Evolutionary conservation across 352 stramenopile genomes (phyloP).

Genomic region (Pythium apleroticum): DNA sequence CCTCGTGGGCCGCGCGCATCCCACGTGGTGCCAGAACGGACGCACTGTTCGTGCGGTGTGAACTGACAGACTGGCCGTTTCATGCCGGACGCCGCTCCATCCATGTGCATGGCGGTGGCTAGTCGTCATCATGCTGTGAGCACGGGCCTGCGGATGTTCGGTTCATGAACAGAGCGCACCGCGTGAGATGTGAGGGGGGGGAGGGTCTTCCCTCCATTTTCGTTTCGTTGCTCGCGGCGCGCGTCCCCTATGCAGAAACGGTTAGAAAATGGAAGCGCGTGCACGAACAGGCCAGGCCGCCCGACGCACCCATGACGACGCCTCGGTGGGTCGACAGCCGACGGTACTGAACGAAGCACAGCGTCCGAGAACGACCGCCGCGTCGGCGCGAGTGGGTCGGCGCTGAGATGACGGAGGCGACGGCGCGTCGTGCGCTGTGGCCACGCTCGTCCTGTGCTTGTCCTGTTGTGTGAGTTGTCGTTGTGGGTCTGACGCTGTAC

Average conservation of each 20-base stretch:
- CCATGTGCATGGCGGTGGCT: neutral
- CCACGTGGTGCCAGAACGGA: constrained; percentile 7
- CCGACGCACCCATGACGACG: too few relatives aligned
- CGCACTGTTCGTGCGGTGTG: constrained; percentile 1
- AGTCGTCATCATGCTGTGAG: constrained; percentile 4
- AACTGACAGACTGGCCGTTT: constrained; percentile 5
- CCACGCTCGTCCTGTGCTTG: too few relatives aligned
- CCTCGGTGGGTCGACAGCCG: neutral
- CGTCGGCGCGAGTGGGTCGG: too few relatives aligned
- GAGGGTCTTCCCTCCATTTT: neutral
- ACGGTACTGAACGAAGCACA: too few relatives aligned
- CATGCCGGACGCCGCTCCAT: constrained; percentile 9
- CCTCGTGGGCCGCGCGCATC: neutral
- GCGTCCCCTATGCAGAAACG: neutral
- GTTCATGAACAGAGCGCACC: neutral
- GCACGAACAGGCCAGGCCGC: constrained; percentile 18
- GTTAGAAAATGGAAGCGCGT: constrained; percentile 24
- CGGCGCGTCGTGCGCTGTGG: too few relatives aligned
- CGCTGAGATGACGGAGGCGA: too few relatives aligned
- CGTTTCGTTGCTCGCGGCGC: neutral
- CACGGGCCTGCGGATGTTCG: neutral
- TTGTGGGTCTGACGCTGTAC: too few relatives aligned
- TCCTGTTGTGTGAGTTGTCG: too few relatives aligned
- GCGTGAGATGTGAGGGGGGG: neutral
- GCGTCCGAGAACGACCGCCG: too few relatives aligned